phyloP scores from a whole-genome alignment of 768 basidiomycete genomes.

The Piloderma croceum region DNA sequence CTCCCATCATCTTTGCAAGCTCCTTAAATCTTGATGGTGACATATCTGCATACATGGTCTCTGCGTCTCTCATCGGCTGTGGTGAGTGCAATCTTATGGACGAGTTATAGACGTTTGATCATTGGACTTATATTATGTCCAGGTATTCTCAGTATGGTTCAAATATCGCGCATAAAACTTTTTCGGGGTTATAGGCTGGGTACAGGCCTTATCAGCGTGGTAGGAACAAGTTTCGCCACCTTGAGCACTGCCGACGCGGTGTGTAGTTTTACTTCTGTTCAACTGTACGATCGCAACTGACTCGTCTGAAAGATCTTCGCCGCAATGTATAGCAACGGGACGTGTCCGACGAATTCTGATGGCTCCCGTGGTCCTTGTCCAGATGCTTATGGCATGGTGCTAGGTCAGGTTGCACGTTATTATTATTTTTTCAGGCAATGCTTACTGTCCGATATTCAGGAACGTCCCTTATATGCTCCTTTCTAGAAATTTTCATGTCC shows the following conservation, averaged over 20 bases:
- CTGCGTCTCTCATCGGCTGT: constrained; percentile 74
- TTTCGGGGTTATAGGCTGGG: constrained; percentile 64
- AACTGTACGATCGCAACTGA: neutral
- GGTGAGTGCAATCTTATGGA: constrained; percentile 35
- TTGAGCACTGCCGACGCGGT: constrained; percentile 69
- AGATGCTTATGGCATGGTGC: constrained; percentile 73
- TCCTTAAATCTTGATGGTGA: constrained; percentile 51
- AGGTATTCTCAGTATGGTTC: constrained; percentile 73
- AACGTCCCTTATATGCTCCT: constrained; percentile 70
- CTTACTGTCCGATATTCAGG: constrained; percentile 38
- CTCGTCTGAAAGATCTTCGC: constrained; percentile 51
- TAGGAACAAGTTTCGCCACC: constrained; percentile 77
- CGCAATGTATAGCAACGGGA: constrained; percentile 74
- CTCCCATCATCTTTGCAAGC: constrained; percentile 74
- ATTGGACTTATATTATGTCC: neutral
- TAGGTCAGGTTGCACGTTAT: constrained; percentile 39
- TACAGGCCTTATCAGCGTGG: constrained; percentile 77
- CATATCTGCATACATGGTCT: constrained; percentile 73
- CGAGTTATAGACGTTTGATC: neutral
- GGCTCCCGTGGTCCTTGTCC: constrained; percentile 66
- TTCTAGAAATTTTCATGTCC: constrained; percentile 74
- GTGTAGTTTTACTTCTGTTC: constrained; percentile 15
- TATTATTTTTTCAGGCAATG: neutral
- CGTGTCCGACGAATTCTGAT: constrained; percentile 57
- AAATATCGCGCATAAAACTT: constrained; percentile 67